A percentile compares a stretch with the other conserved stretches of the same genome.
Evolutionary conservation across 768 basidiomycete species (phyloP).

Genomic region (Tricholoma flavovirens): DNA sequence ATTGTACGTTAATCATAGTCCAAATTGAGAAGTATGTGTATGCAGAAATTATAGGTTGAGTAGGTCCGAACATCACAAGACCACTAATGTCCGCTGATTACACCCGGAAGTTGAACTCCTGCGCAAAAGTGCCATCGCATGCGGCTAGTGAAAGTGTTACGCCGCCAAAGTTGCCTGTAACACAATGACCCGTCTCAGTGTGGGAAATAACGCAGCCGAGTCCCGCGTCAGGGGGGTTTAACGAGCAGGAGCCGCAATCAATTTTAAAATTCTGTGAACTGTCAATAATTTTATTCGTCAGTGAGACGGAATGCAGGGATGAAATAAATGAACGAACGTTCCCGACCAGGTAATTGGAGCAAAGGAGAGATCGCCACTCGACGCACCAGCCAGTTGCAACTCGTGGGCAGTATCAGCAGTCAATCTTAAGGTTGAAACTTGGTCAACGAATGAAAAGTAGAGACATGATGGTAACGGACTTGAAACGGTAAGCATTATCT

Average conservation of each 20-base stretch:
- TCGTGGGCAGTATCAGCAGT: slow-evolving; percentile 2
- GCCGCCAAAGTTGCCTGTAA: not conserved
- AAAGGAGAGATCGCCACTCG: slow-evolving; percentile 3
- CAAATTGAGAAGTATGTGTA: too few species aligned
- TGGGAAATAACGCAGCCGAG: slow-evolving; percentile 2
- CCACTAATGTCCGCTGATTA: not conserved
- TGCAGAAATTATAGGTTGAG: too few species aligned
- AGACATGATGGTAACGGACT: not conserved
- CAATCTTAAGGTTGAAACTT: not conserved
- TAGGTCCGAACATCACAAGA: too few species aligned
- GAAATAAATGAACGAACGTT: not conserved
- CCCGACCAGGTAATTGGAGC: not conserved
- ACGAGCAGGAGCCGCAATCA: not conserved
- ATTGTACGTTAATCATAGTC: too few species aligned
- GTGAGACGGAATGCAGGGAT: not conserved
- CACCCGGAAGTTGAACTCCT: slow-evolving; percentile 1
- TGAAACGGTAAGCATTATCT: slow-evolving; percentile 5
- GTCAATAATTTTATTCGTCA: not conserved
- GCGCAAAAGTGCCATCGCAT: slow-evolving; percentile 2
- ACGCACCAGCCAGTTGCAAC: not conserved
- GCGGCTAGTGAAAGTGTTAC: not conserved
- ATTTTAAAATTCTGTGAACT: slow-evolving; percentile 4
- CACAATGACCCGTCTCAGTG: not conserved
- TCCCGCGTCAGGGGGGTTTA: not conserved
- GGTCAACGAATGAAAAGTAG: not conserved